A percentile compares a stretch with the other conserved stretches of the same genome.
Conservation (phyloP, 352 stramenopile species). For the Lagenidium giganteum region DNA sequence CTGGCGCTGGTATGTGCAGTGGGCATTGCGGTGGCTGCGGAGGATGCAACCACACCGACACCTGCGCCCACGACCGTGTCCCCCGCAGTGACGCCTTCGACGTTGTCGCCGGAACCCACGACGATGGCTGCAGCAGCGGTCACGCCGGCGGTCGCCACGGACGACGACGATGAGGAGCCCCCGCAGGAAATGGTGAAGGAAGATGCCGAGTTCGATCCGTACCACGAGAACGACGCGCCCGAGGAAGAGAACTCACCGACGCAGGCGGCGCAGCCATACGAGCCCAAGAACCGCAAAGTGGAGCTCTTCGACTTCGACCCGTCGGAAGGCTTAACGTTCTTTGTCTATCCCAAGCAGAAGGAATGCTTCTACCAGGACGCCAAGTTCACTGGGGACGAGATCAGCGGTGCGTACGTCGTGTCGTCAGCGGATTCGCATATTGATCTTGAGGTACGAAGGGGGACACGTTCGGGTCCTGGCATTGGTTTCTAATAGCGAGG, state of each 20-base stretch:
- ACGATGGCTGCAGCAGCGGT: no score
- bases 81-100: no score
- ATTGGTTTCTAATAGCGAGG: neutral
- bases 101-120: neutral
- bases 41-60: neutral
- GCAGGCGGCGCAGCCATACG: conserved; percentile 17
- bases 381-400: conserved; percentile 57
- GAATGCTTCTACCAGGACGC: conserved; percentile 73
- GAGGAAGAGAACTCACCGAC: conserved; percentile 9
- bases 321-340: conserved; percentile 77
- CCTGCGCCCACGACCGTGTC: neutral
- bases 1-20: neutral
- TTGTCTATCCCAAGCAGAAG: conserved; percentile 29
- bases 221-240: conserved; percentile 27
- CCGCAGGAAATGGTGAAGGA: conserved; percentile 28
- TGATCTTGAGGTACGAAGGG: conserved; percentile 33
- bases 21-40: neutral
- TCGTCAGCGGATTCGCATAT: conserved; percentile 70
- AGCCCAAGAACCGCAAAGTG: conserved; percentile 34
- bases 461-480: neutral
- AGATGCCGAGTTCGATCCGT: conserved; percentile 58
- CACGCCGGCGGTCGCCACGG: conserved; percentile 1
- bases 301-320: conserved; percentile 79
- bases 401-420: conserved; percentile 68
- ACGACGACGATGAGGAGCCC: conserved; percentile 1